Conservation (phyloP, 2,329 filamentous ascomycete genomes). For the Conoideocrella luteorostrata region DNA sequence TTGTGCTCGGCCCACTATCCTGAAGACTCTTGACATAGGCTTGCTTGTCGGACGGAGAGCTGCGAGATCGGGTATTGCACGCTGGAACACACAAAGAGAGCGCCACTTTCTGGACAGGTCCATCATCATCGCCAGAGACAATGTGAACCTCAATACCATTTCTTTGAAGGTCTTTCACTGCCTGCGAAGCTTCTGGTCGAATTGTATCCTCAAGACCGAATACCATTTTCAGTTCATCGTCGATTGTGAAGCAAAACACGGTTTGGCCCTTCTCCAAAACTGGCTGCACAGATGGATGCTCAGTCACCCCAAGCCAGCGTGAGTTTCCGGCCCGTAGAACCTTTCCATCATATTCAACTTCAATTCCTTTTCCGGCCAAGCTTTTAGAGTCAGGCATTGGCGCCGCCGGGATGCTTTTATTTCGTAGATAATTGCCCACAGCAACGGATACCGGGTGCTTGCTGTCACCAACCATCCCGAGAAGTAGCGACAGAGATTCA, state of each 20-base stretch:
- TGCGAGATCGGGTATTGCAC: conserved; percentile 33
- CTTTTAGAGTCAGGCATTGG: conserved; percentile 26
- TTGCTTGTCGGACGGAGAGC: conserved; percentile 40
- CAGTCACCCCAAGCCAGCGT: conserved; percentile 36
- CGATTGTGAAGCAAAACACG: conserved; percentile 40
- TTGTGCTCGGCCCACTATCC: conserved; percentile 7
- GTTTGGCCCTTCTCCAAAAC: conserved; percentile 33
- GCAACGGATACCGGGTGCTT: conserved; percentile 49
- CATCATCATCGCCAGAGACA: conserved; percentile 47
- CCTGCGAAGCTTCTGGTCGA: conserved; percentile 33
- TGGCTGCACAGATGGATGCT: conserved; percentile 24
- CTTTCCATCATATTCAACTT: conserved; percentile 23
- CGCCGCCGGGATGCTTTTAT: conserved; percentile 5
- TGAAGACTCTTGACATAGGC: conserved; percentile 36
- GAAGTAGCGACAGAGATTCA: conserved; percentile 15
- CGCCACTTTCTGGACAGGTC: conserved; percentile 37
- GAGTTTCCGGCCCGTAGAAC: conserved; percentile 43
- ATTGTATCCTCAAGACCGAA: conserved; percentile 42
- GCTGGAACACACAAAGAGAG: conserved; percentile 31
- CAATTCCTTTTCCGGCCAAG: conserved; percentile 40
- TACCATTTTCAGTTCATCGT: conserved; percentile 28
- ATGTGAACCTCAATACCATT: conserved; percentile 39
- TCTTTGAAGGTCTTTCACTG: conserved; percentile 28
- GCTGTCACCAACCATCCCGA: conserved; percentile 31
- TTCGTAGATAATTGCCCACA: conserved; percentile 35